Base-by-base conservation (phyloP, 345 rosid genomes). In the Adansonia digitata region DNA sequence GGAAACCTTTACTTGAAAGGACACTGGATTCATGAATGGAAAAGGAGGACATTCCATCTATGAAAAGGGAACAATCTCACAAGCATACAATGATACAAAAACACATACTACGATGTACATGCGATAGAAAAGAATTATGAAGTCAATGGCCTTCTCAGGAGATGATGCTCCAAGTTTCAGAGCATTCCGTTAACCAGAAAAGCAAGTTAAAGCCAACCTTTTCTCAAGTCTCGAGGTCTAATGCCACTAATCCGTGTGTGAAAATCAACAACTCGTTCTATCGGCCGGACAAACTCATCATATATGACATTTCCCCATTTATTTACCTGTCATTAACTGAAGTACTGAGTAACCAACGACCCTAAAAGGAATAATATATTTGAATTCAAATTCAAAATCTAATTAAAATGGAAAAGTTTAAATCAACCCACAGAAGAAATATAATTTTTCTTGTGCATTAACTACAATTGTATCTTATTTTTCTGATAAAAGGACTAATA, bases 211-310 rank as follows among this genome's bases (percentile, higher is more conserved):
- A 45, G 63, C 78, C n/a, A 80, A 93, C 99, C 99, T 74, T 95
- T 93, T 81, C 86, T 86, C 77, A 93, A 82, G 73, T 95, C 94
- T 39, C 81, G 83, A 39, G 94, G 92, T 63, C 99, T 89, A 86
- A 95, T 95, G 42, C 98, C 98, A 79, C 97, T 95, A 69, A 95
- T 90, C 46, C 62, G 84, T 14, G 99, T 92, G 5, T 97, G 96
- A 70, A 92, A 95, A 83, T 95, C 94, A 72, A 88, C 93, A 76
- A 95, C 90, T 34, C 84, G 90, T 75, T 95, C 99, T 73, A 95
- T 80, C 40, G 99, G 98, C n/a, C 87, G 91, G 70, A 91, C 99
- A 84, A 95, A 95, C 84, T 90, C 97, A 80, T 95, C 96, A 69
- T 88, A 90, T 51, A 93, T 45, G 71, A 93, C 88, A 82, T 95